Base-by-base conservation (phyloP, 176 grass and related monocot genomes). In the Carex kokanica region DNA sequence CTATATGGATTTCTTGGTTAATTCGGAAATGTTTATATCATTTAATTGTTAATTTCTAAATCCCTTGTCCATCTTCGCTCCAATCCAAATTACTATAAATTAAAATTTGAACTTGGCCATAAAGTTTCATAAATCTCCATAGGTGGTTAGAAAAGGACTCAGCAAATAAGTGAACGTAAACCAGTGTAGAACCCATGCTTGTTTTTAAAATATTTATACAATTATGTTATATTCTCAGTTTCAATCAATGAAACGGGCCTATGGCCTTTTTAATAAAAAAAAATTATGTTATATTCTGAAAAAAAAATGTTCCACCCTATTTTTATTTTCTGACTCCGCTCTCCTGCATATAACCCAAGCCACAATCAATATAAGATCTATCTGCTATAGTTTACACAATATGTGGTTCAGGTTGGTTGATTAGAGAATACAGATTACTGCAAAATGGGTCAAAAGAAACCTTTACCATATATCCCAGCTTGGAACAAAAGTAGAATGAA, bases 401-500 rank as follows among this genome's bases (percentile, higher is more conserved):
- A 38, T 38, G 36, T 69, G 20, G 21, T 53, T 52, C 12, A 74
- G 43, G 9, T 47, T 5, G 17, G 68, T 49, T 73, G 69, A 25
- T 73, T 73, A 18, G 20, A 5, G 45, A n/a, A 52, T 40, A 3
- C 1, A 5, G 45, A n/a, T 74, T 40, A 3, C 2, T 38, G 65
- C 32, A 29, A 60, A 82, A 82, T 61, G 60, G 79, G 61, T 82
- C 80, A 66, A 65, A 82, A 82, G 80, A 67, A 64, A 64, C 8
- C 80, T 82, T 82, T 82, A 63, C 65, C 36, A 38, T 38, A 38
- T 49, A 65, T 82, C 61, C 57, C 32, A 38, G 36, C 36, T 81
- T 4, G 38, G 21, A 43, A 51, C 20, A 65, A 66, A 82, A 82
- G 80, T 31, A 31, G 9, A 67, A 8, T 60, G 34, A 81, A 62